These are phyloP conservation scores for Aspergillus sclerotioniger DNA, from an alignment of 495 filamentous ascomycete genomes.

Conservation along the genomic window DNA sequence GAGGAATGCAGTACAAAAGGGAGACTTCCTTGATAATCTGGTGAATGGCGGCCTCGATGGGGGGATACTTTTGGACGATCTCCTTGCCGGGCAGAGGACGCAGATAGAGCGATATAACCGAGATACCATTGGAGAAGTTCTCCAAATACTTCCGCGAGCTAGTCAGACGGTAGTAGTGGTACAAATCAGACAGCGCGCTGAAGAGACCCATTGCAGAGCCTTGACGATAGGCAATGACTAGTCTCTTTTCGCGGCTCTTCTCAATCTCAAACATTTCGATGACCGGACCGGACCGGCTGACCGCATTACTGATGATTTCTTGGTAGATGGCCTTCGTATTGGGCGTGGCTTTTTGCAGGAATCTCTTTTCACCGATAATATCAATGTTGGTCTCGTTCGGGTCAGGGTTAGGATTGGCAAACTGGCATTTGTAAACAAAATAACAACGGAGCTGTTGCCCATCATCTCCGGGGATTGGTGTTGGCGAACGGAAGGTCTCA, in stretches of 20 bases:
- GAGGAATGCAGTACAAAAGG: slow-evolving; percentile 94
- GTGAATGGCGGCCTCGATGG: slow-evolving; percentile 91
- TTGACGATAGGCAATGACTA: slow-evolving; percentile 91
- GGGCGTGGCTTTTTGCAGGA: slow-evolving; percentile 89
- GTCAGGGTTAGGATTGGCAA: slow-evolving; percentile 68
- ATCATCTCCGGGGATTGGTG: slow-evolving; percentile 64
- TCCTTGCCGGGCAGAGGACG: slow-evolving; percentile 58
- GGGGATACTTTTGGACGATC: slow-evolving; percentile 58
- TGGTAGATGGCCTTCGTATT: slow-evolving; percentile 96
- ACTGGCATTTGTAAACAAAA: slow-evolving; percentile 95
- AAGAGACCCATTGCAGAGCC: slow-evolving; percentile 92
- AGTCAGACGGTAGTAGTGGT: slow-evolving; percentile 97
- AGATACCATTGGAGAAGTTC: slow-evolving; percentile 98
- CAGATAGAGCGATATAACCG: slow-evolving; percentile 92
- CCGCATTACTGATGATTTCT: slow-evolving; percentile 82
- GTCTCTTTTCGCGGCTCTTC: slow-evolving; percentile 79
- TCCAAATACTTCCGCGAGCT: slow-evolving; percentile 97
- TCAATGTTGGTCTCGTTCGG: slow-evolving; percentile 85
- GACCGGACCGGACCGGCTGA: slow-evolving; percentile 81
- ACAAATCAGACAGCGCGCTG: slow-evolving; percentile 91
- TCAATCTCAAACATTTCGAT: slow-evolving; percentile 98
- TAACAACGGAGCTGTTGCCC: slow-evolving; percentile 91
- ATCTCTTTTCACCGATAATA: slow-evolving; percentile 88
- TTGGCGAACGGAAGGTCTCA: slow-evolving; percentile 89
- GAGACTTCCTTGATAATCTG: slow-evolving; percentile 99